Conservation (phyloP, 805 yeast genomes). For the Zygosaccharomyces gambellarensis region DNA sequence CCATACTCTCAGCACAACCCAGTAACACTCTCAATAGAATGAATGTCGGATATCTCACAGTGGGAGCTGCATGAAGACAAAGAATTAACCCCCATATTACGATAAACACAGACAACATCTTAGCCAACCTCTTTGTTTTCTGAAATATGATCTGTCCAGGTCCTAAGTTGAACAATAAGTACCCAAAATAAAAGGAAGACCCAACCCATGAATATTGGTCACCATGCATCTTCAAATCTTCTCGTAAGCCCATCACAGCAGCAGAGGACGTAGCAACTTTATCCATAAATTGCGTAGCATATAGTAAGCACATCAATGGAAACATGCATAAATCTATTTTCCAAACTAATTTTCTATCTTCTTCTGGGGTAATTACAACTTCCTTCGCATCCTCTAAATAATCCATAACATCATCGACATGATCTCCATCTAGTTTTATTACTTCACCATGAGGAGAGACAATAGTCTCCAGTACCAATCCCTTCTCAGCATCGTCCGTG, state of each 20-base stretch:
- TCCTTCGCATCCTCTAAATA: conserved; percentile 7
- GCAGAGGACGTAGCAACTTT: conserved; percentile 10
- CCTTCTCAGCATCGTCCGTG: background rate
- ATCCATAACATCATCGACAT: conserved; percentile 11
- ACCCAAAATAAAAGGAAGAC: conserved; percentile 11
- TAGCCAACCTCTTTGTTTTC: conserved; percentile 49
- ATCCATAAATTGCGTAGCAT: conserved; percentile 11
- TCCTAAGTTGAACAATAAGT: conserved; percentile 42
- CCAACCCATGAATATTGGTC: conserved; percentile 12
- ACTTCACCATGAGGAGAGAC: background rate
- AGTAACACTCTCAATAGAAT: conserved; percentile 45
- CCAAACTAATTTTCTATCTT: conserved; percentile 5
- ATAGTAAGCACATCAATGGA: conserved; percentile 10
- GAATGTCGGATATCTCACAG: conserved; percentile 42
- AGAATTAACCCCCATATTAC: conserved; percentile 61
- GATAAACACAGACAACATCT: conserved; percentile 44
- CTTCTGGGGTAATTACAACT: conserved; percentile 7
- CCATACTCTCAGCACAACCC: conserved; percentile 49
- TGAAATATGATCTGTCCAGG: conserved; percentile 38
- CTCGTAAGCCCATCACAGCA: conserved; percentile 28
- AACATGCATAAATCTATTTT: conserved; percentile 12
- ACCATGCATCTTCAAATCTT: conserved; percentile 32
- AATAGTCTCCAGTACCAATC: background rate
- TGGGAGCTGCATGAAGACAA: conserved; percentile 49
- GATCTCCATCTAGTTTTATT: background rate